Base-by-base conservation (phyloP, 352 stramenopile species). In the Phytopythium helicoides region DNA sequence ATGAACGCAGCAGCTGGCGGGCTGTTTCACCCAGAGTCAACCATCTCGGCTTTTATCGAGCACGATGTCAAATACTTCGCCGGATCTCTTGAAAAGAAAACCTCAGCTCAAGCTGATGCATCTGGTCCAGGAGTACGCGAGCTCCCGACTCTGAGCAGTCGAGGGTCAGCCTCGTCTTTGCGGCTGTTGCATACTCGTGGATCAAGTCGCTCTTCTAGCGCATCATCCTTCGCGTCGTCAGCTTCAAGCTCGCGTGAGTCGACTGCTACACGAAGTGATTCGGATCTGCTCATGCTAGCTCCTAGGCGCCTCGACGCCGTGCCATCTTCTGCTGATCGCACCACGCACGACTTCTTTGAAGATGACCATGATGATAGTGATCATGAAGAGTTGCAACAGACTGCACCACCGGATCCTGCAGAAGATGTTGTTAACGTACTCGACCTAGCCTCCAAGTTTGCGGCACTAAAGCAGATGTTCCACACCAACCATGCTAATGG, bases 31-130 rank as follows among this genome's bases (percentile, higher is more conserved):
- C 83, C 83, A 6, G 83, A 78, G 7, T 91, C 80, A 3, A 65
- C 73, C 16, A 84, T 93, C 19, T 75, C 87, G 36, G 83, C 83
- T 11, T 93, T 93, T 46, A 71, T 80, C 9, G 81, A 90, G 54
- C 76, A 91, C 52, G 80, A 91, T 51, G 71, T 71, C n/a, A 86
- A 86, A 55, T 91, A 86, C 53, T 54, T 38, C 18, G 47, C 65
- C 16, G 44, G 18, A 25, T 1, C 37, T 22, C 44, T 6, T 47
- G 39, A 25, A 34, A 36, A 7, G 54, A 21, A 23, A 50, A 46
- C 22, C 12, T 25, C n/a, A 63, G 26, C 41, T 53, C 48, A 8
- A 5, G 28, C 28, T 33, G 28, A 33, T 33, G 5, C 28, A 33
- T 10, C 9, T 9, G 28, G 28, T 5, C 28, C 28, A 10, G 28